These are phyloP conservation scores for Gossypium ekmanianum DNA, from an alignment of 345 rosid species.

Conservation along the genomic window DNA sequence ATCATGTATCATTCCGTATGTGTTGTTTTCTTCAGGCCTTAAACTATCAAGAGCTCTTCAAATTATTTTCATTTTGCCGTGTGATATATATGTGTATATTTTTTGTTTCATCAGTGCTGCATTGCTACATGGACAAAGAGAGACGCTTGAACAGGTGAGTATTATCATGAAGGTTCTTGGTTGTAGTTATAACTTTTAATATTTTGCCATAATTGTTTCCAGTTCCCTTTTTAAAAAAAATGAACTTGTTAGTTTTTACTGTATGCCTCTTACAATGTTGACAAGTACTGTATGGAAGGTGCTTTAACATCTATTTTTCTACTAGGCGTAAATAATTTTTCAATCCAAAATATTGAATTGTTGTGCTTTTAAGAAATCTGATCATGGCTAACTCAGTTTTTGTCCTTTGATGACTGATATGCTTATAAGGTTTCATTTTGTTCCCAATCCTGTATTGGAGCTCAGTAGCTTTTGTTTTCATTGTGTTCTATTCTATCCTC, in stretches of 20 bases:
- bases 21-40: slow-evolving; percentile 17
- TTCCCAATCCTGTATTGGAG: no score
- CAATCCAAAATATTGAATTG: neutral
- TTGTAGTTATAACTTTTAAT: neutral
- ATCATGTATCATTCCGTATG: slow-evolving; percentile 91
- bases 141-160: slow-evolving; percentile 68
- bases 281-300: neutral
- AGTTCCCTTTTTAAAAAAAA: neutral
- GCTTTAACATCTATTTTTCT: neutral
- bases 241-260: neutral
- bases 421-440: no score
- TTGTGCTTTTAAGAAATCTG: neutral
- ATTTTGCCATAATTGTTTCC: neutral
- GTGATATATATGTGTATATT: slow-evolving; percentile 24
- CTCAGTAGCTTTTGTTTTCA: no score
- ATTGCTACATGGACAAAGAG: slow-evolving; percentile 83
- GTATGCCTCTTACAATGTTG: neutral
- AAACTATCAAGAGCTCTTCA: slow-evolving; percentile 3
- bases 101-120: slow-evolving; percentile 61
- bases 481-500: no score
- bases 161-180: neutral
- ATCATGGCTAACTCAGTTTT: neutral
- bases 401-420: no score
- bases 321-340: neutral
- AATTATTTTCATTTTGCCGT: slow-evolving; percentile 3